Evolutionary conservation across 371 early-diverging fungal species (phyloP).

Genomic region (Rhizopus sp.): DNA sequence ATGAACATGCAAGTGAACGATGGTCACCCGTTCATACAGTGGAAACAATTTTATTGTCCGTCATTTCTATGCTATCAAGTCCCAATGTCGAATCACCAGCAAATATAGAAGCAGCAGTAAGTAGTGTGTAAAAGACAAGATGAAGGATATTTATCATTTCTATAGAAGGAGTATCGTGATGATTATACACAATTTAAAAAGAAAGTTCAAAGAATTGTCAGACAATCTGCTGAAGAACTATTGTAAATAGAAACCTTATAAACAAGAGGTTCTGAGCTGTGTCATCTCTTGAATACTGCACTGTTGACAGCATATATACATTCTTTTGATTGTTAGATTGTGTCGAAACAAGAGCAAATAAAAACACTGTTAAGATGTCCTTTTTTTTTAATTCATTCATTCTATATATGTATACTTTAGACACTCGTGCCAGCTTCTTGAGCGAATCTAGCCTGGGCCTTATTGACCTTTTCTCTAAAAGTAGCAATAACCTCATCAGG

Average conservation of each 20-base stretch:
- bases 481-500: constrained; percentile 74
- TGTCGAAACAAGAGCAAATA: too few species aligned
- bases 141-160: neutral
- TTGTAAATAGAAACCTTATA: constrained; percentile 28
- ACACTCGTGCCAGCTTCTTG: constrained; percentile 1
- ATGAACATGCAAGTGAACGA: constrained; percentile 87
- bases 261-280: neutral
- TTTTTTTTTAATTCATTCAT: too few species aligned
- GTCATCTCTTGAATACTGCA: too few species aligned
- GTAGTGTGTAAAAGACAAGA: constrained; percentile 10
- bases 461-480: constrained; percentile 68
- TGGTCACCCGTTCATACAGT: constrained; percentile 97
- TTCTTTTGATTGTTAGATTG: too few species aligned
- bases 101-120: constrained; percentile 88
- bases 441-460: constrained; percentile 47
- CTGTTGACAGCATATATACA: too few species aligned
- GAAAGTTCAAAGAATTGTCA: constrained; percentile 69
- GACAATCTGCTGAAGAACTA: constrained; percentile 64
- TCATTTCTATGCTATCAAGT: constrained; percentile 86
- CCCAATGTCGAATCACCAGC: constrained; percentile 96
- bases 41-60: constrained; percentile 85
- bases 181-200: constrained; percentile 73
- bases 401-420: too few species aligned
- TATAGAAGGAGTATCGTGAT: constrained; percentile 77
- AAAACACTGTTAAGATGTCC: too few species aligned